phyloP scores from a whole-genome alignment of 345 rosid species.

The Raphanus sativus region DNA sequence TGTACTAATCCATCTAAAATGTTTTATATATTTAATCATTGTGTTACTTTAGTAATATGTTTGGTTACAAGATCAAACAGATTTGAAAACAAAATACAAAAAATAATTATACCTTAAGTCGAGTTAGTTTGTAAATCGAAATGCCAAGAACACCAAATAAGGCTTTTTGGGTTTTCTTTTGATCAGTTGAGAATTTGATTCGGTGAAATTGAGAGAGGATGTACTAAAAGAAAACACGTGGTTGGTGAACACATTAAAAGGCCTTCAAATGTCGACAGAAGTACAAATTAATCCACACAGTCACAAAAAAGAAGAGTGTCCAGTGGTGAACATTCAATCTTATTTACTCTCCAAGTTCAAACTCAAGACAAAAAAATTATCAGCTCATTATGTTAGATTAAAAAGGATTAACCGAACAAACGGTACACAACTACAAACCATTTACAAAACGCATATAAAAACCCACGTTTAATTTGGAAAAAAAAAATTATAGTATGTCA shows the following conservation, averaged over 20 bases:
- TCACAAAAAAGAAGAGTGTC: neutral
- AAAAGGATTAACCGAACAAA: neutral
- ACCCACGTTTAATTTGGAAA: neutral
- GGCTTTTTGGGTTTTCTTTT: neutral
- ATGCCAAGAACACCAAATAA: neutral
- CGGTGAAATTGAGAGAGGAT: neutral
- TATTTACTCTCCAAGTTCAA: neutral
- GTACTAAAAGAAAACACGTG: slow-evolving; percentile 14
- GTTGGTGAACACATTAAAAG: slow-evolving; percentile 26
- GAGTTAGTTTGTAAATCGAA: neutral
- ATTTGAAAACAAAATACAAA: neutral
- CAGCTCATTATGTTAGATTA: neutral
- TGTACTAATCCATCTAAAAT: neutral
- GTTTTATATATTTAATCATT: neutral
- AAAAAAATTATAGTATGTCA: too few relatives aligned
- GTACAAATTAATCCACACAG: slow-evolving; percentile 10
- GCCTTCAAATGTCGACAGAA: slow-evolving; percentile 18
- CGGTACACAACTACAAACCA: neutral
- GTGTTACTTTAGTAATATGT: neutral
- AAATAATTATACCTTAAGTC: neutral
- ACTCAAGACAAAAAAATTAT: neutral
- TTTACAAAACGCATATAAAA: neutral
- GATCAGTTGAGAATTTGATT: neutral
- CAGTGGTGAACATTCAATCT: neutral
- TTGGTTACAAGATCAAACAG: neutral